Conservation (phyloP, 805 yeast genomes). For the Barnettozyma siamensis region DNA sequence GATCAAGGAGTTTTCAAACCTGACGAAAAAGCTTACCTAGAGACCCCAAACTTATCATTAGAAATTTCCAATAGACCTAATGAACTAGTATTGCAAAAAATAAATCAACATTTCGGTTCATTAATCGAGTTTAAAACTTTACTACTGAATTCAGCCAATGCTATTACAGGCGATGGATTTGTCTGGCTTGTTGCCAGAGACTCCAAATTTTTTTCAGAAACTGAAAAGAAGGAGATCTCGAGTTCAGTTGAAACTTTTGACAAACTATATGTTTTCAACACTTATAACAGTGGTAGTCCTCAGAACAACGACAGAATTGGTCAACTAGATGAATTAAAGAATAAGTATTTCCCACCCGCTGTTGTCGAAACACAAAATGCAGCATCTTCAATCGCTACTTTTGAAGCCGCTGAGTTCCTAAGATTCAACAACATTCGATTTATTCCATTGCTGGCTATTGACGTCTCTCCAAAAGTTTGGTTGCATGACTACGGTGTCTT, state of each 20-base stretch:
- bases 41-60: conserved; percentile 37
- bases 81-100: conserved; percentile 28
- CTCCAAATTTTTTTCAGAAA: conserved; percentile 15
- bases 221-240: neutral
- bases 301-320: conserved; percentile 52
- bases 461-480: conserved; percentile 67
- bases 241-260: conserved; percentile 26
- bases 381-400: conserved; percentile 16
- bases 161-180: conserved; percentile 83
- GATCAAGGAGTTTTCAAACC: conserved; percentile 9
- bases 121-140: conserved; percentile 68
- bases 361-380: conserved; percentile 7
- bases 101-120: conserved; percentile 64
- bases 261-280: conserved; percentile 62
- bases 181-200: conserved; percentile 76
- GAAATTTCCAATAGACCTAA: conserved; percentile 27
- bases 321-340: conserved; percentile 27
- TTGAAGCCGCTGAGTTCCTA: conserved; percentile 36
- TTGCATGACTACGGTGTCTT: conserved; percentile 71
- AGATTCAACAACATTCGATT: conserved; percentile 24
- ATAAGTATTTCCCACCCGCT: conserved; percentile 6
- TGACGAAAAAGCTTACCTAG: conserved; percentile 30
- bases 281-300: conserved; percentile 89
- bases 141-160: conserved; percentile 59
- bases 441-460: conserved; percentile 64